Evolutionary conservation across 1,139 yeast species (phyloP).

Genomic region (Hansenula sp.): DNA sequence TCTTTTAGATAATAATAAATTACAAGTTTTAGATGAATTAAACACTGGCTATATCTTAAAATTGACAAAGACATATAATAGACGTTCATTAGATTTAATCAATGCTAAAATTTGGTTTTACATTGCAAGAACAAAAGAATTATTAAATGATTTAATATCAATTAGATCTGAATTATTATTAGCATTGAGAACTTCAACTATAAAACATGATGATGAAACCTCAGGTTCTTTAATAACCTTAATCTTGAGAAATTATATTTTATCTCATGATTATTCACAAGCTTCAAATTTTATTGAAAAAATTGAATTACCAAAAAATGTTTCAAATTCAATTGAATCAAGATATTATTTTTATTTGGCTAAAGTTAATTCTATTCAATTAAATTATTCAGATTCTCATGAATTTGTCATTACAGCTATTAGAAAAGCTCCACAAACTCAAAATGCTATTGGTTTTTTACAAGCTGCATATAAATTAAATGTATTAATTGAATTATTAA

Average conservation of each 20-base stretch:
- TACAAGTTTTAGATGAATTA: slow-evolving; percentile 46
- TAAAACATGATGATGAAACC: slow-evolving; percentile 90
- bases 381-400: slow-evolving; percentile 87
- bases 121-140: slow-evolving; percentile 74
- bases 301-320: slow-evolving; percentile 79
- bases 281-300: slow-evolving; percentile 90
- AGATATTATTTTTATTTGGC: slow-evolving; percentile 90
- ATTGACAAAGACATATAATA: slow-evolving; percentile 61
- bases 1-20: slow-evolving; percentile 58
- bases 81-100: slow-evolving; percentile 80
- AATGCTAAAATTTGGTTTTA: slow-evolving; percentile 95
- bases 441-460: slow-evolving; percentile 78
- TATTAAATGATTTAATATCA: slow-evolving; percentile 51
- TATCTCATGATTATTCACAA: slow-evolving; percentile 76
- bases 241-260: slow-evolving; percentile 73
- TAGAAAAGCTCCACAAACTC: slow-evolving; percentile 95
- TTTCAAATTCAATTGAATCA: slow-evolving; percentile 86
- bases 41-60: slow-evolving; percentile 46
- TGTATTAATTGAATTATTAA: slow-evolving; percentile 83
- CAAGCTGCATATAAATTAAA: slow-evolving; percentile 88
- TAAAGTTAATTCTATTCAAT: slow-evolving; percentile 84
- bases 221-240: slow-evolving; percentile 83
- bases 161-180: slow-evolving; percentile 67
- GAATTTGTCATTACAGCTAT: slow-evolving; percentile 90
- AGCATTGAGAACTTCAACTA: slow-evolving; percentile 81